Percentiles rank a stretch among this genome's conserved stretches.
These are phyloP conservation scores for Pseudotsuga menziesii DNA, from an alignment of 75 land plant species.

Conservation along the genomic window DNA sequence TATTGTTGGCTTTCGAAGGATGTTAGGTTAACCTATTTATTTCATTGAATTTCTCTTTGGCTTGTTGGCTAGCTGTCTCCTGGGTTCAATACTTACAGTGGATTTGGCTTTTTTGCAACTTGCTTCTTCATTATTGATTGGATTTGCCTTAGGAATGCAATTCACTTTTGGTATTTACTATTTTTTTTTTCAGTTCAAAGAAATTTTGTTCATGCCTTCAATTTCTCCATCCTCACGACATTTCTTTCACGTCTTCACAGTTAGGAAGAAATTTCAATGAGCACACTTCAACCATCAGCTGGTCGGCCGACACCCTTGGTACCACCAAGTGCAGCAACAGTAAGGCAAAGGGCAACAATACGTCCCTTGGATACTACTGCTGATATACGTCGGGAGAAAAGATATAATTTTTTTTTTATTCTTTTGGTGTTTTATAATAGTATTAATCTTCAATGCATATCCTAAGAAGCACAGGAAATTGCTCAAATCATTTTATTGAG, in stretches of 20 bases:
- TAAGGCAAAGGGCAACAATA: no score
- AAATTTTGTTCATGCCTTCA: background rate
- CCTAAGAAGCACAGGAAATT: no score
- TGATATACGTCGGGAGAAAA: no score
- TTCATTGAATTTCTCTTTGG: background rate
- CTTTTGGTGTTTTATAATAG: no score
- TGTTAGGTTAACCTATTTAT: no score
- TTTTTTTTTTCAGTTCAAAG: background rate
- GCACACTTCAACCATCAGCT: conserved; percentile 37
- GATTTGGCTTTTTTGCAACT: background rate
- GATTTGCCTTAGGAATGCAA: background rate
- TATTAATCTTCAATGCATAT: no score
- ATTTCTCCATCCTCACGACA: background rate
- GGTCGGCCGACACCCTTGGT: no score
- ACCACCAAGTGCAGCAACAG: no score
- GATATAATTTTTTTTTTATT: no score
- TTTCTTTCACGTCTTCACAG: conserved; percentile 12
- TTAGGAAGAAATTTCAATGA: conserved; percentile 42
- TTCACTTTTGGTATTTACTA: background rate
- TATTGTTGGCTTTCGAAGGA: no score
- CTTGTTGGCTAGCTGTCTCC: background rate
- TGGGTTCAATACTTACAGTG: background rate
- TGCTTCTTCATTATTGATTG: background rate
- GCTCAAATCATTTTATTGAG: no score
- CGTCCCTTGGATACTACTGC: no score